Base-by-base conservation (phyloP, 192 early-diverging fungal genomes). In the Coemansia sp. region DNA sequence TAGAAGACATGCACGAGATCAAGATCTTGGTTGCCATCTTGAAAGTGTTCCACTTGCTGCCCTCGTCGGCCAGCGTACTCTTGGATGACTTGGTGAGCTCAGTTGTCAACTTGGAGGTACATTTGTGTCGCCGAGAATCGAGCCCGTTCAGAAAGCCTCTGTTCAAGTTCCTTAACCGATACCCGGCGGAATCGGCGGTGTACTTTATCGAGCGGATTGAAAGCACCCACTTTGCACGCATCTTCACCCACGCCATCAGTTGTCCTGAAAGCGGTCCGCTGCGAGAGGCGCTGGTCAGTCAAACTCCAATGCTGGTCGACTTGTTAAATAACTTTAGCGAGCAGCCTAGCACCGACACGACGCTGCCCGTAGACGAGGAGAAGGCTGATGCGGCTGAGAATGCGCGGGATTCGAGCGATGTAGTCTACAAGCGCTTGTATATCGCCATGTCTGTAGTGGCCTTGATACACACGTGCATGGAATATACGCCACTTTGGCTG, bases 91-190 rank as follows among this genome's bases (percentile, higher is more conserved):
- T 99, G 27, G 92, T 99, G 14, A 89, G 89, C 4, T 88, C 90
- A 14, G 94, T 98, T 1, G 72, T 98, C 6, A 89, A 94, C 8
- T 83, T 99, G 78, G 98, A 99, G 71, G 66, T 84, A 7, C 85
- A 91, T 44, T 68, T 98, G 45, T 86, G 91, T 36, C 89, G 98
- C 44, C 87, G 90, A 6, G 77, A 87, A 48, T 95, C 96, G 3
- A 97, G 96, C 64, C 98, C 98, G 1, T 99, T 99, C 86, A 80
- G 96, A 37, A 76, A 86, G 23, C 94, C 95, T 21, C 82, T 99
- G 50, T 89, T 94, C 75, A 91, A 91, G 77, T 99, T 94, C 77
- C 69, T 99, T 58, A 98, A 95, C 68, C 85, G 92, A 17, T 98
- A 99, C 72, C 84, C 91, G 6, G 69, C 86, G 5, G 95, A 99